Evolutionary conservation across 345 rosid species (phyloP).

Genomic region (Rhizophora mangle): DNA sequence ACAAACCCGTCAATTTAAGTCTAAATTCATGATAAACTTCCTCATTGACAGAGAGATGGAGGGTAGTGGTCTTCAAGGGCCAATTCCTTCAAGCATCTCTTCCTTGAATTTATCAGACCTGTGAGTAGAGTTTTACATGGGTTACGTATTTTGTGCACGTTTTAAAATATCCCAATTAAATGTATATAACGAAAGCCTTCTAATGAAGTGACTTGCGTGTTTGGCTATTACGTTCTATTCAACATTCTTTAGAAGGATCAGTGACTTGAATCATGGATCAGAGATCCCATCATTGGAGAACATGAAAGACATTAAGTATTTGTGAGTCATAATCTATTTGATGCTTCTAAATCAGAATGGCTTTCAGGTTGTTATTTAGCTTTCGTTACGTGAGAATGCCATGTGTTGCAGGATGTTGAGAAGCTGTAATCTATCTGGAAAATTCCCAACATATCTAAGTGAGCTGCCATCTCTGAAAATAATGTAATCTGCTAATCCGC

Average conservation of each 20-base stretch:
- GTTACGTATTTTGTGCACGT: neutral
- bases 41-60: slow-evolving; percentile 14
- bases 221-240: no score
- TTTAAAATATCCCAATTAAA: neutral
- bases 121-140: slow-evolving; percentile 7
- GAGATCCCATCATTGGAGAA: neutral
- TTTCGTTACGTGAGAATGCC: neutral
- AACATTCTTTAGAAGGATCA: slow-evolving; percentile 14
- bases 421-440: slow-evolving; percentile 16
- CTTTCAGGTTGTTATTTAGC: neutral
- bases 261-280: slow-evolving; percentile 9
- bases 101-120: slow-evolving; percentile 7
- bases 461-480: neutral
- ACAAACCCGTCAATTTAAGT: no score
- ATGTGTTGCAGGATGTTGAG: slow-evolving; percentile 14
- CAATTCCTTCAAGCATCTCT: slow-evolving; percentile 15
- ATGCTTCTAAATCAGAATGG: neutral
- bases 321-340: slow-evolving; percentile 8
- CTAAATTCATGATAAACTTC: neutral
- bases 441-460: neutral
- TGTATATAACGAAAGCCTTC: no score
- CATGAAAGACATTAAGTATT: neutral
- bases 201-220: no score
- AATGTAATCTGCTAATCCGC: neutral
- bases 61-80: slow-evolving; percentile 20